These are phyloP conservation scores for Mucor velutinosus DNA, from an alignment of 371 early-diverging fungal genomes.

Conservation along the genomic window DNA sequence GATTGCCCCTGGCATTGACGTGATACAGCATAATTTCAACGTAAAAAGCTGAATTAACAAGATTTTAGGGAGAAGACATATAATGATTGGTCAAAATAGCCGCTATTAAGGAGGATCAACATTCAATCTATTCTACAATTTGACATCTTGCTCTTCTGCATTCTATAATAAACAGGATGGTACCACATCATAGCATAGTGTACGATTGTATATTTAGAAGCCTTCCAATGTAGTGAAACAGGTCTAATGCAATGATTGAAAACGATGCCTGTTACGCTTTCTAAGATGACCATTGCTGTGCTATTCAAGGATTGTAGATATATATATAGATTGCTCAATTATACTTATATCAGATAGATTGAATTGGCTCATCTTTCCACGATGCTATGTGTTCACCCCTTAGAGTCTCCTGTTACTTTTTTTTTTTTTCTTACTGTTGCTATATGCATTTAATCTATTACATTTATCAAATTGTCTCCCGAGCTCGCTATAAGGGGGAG, in stretches of 20 bases:
- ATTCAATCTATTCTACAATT: neutral
- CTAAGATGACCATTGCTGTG: neutral
- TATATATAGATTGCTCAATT: neutral
- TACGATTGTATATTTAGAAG: neutral
- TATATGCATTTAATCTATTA: neutral
- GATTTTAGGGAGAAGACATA: neutral
- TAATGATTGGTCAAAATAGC: too few relatives aligned
- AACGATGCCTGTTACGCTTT: neutral
- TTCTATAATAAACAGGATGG: neutral
- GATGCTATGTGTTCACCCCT: neutral
- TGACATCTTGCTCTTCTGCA: neutral
- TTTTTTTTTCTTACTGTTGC: neutral
- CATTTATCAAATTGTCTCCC: neutral
- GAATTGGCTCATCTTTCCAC: neutral
- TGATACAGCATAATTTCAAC: slow-evolving; percentile 4
- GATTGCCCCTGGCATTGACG: neutral
- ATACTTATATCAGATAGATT: neutral
- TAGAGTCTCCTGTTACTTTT: neutral
- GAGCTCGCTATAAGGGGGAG: neutral
- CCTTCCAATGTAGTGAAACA: neutral
- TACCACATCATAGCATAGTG: neutral
- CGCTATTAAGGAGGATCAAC: neutral
- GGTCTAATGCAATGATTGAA: neutral
- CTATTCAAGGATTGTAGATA: too few relatives aligned
- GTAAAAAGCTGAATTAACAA: neutral